Conservation (phyloP, 805 yeast species). For the Nakazawaea wyomingensis region DNA sequence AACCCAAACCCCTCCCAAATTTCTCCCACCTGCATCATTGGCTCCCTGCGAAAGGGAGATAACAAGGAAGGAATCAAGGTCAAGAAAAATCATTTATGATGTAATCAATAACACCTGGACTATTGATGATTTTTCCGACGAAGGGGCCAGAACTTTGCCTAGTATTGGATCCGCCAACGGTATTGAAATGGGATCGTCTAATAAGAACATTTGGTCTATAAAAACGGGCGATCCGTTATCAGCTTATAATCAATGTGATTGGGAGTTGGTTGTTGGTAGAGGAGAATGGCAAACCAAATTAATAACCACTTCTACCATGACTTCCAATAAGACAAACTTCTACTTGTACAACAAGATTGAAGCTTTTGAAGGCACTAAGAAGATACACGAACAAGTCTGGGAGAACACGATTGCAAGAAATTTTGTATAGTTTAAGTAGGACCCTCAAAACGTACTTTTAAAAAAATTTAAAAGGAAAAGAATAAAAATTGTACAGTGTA, state of each 20-base stretch:
- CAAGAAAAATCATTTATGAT: slow-evolving; percentile 24
- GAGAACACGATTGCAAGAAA: slow-evolving; percentile 29
- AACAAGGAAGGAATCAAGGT: slow-evolving; percentile 20
- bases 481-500: too few relatives aligned
- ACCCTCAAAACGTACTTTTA: neutral
- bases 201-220: slow-evolving; percentile 33
- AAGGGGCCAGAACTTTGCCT: slow-evolving; percentile 30
- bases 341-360: slow-evolving; percentile 26
- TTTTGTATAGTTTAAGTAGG: slow-evolving; percentile 15
- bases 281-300: slow-evolving; percentile 33
- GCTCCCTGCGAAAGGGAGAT: slow-evolving; percentile 24
- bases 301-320: slow-evolving; percentile 27
- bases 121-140: slow-evolving; percentile 29
- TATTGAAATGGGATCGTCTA: slow-evolving; percentile 34
- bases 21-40: slow-evolving; percentile 26
- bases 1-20: slow-evolving; percentile 19
- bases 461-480: neutral
- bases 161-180: slow-evolving; percentile 29
- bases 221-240: slow-evolving; percentile 33
- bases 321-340: slow-evolving; percentile 28
- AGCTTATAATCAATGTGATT: slow-evolving; percentile 32
- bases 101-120: slow-evolving; percentile 30
- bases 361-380: slow-evolving; percentile 29
- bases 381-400: slow-evolving; percentile 30
- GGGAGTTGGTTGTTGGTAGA: slow-evolving; percentile 39